Evolutionary conservation across 2,329 filamentous ascomycete species (phyloP).

Genomic region (Fusarium sulawesiense): DNA sequence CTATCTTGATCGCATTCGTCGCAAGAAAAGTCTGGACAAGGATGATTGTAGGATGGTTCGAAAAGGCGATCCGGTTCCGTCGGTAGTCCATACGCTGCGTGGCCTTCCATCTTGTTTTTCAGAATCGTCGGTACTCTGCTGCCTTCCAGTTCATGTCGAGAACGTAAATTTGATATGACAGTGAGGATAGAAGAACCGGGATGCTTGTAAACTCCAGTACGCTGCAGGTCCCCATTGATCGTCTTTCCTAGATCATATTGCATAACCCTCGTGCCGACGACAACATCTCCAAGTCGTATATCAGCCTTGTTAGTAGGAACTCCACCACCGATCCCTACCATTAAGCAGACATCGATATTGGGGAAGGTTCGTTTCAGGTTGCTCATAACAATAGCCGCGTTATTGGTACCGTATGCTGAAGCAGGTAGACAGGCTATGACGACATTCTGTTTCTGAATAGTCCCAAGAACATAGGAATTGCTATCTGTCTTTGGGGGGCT

Average conservation of each 20-base stretch:
- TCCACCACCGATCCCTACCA: conserved; percentile 46
- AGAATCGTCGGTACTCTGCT: background rate
- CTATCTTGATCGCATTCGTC: conserved; percentile 4
- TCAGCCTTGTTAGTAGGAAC: conserved; percentile 27
- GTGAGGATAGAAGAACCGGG: background rate
- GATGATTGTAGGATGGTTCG: background rate
- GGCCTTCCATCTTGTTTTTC: accelerated
- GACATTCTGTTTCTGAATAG: conserved; percentile 39
- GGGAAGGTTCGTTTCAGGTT: conserved; percentile 56
- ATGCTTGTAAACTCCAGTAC: background rate
- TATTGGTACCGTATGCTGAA: conserved; percentile 38
- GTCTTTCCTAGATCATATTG: conserved; percentile 44
- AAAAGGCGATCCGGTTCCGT: background rate
- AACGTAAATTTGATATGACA: background rate
- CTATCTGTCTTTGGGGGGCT: conserved; percentile 37
- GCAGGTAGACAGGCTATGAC: conserved; percentile 43
- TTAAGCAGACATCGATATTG: conserved; percentile 12
- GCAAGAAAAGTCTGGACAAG: background rate
- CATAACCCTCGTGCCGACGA: conserved; percentile 43
- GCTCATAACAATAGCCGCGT: conserved; percentile 43
- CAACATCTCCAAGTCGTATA: conserved; percentile 45
- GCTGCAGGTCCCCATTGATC: accelerated
- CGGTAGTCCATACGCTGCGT: accelerated
- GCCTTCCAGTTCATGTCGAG: accelerated
- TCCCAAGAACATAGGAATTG: conserved; percentile 35